phyloP scores from a whole-genome alignment of 768 basidiomycete species.

The Lactarius tabidus region DNA sequence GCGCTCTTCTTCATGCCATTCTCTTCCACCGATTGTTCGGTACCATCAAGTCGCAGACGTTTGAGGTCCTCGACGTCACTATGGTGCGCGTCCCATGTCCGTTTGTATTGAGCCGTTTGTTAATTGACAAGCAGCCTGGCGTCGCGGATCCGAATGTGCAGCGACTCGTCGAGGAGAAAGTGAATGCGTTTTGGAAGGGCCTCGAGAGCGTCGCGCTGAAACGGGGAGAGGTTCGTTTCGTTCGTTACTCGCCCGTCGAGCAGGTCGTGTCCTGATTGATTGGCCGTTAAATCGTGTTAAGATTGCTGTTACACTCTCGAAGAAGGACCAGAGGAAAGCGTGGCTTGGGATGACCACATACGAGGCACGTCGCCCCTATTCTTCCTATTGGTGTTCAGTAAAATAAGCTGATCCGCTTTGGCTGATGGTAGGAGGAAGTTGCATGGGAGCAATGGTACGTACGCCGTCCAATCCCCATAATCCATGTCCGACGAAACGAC shows the following conservation, averaged over 20 bases:
- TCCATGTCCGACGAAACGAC: no score
- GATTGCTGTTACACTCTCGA: slow-evolving; percentile 74
- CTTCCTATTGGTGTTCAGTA: background rate
- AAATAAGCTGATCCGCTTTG: background rate
- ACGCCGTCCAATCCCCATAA: background rate
- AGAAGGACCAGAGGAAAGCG: slow-evolving; percentile 70
- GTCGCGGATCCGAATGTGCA: slow-evolving; percentile 72
- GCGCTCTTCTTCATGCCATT: slow-evolving; percentile 74
- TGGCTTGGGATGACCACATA: slow-evolving; percentile 65
- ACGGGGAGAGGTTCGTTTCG: slow-evolving; percentile 56
- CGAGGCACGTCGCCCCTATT: slow-evolving; percentile 30
- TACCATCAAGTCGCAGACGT: slow-evolving; percentile 66
- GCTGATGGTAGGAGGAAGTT: slow-evolving; percentile 59
- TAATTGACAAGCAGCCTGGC: slow-evolving; percentile 51
- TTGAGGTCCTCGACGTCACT: slow-evolving; percentile 80
- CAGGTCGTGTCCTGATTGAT: background rate
- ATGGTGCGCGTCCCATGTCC: slow-evolving; percentile 49
- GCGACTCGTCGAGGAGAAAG: slow-evolving; percentile 67
- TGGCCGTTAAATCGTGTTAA: slow-evolving; percentile 27
- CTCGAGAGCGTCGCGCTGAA: slow-evolving; percentile 61
- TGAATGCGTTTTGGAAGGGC: slow-evolving; percentile 73
- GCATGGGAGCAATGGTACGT: slow-evolving; percentile 83
- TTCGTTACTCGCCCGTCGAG: background rate
- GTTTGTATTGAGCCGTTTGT: background rate
- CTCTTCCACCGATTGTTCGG: slow-evolving; percentile 83